These are phyloP conservation scores for Thielaviopsis ethacetica DNA, from an alignment of 2,329 filamentous ascomycete genomes.

Conservation along the genomic window DNA sequence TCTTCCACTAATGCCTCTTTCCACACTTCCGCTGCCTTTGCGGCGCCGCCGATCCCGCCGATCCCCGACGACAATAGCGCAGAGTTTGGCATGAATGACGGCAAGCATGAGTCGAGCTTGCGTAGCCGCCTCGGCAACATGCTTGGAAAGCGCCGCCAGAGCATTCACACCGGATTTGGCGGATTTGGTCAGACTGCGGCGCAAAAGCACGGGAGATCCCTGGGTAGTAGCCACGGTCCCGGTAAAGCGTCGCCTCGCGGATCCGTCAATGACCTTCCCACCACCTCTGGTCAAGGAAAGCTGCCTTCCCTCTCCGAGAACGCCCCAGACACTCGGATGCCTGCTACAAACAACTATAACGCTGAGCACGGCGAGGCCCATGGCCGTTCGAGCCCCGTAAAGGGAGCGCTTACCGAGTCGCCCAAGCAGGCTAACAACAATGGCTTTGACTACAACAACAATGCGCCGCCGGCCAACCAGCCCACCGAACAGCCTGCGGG, in stretches of 20 bases:
- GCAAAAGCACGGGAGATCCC: conserved; percentile 36
- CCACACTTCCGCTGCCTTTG: conserved; percentile 6
- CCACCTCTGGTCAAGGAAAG: conserved; percentile 29
- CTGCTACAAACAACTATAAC: not conserved
- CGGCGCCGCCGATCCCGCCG: conserved; percentile 9
- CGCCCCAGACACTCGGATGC: conserved; percentile 18
- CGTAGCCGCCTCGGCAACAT: conserved; percentile 49
- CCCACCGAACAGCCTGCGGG: conserved; percentile 18
- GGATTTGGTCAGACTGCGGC: conserved; percentile 42
- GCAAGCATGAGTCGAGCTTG: conserved; percentile 16
- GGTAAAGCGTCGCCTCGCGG: conserved; percentile 37
- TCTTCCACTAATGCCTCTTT: conserved; percentile 5
- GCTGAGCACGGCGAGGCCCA: not conserved
- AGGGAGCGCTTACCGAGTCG: conserved; percentile 12
- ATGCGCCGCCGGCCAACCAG: conserved; percentile 23
- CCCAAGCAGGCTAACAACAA: conserved; percentile 26
- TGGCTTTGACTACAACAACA: conserved; percentile 18
- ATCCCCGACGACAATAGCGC: conserved; percentile 24
- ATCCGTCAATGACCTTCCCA: conserved; percentile 39
- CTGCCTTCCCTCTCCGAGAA: conserved; percentile 43
- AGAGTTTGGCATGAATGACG: conserved; percentile 20
- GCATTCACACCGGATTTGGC: conserved; percentile 45
- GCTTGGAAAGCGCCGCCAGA: conserved; percentile 48
- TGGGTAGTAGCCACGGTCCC: conserved; percentile 45
- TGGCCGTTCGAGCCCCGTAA: not conserved